These are phyloP conservation scores for Teratosphaeria pseudoeucalypti DNA, from an alignment of 2,329 filamentous ascomycete genomes.

Conservation along the genomic window DNA sequence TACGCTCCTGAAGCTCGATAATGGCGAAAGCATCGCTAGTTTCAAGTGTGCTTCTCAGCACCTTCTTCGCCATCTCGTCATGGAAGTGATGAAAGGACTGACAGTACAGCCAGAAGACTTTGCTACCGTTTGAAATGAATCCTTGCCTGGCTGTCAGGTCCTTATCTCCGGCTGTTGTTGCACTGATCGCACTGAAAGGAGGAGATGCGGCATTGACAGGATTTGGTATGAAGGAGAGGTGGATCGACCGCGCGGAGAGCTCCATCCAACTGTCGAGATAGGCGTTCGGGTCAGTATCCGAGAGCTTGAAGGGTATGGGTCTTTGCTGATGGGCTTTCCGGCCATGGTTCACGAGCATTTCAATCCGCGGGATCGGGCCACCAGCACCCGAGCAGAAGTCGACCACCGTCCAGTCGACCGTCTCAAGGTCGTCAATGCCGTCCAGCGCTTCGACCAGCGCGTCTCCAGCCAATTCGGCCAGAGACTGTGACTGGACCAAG, in stretches of 20 bases:
- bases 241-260: slow-evolving; percentile 25
- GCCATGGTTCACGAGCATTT: slow-evolving; percentile 21
- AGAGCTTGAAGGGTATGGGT: slow-evolving; percentile 30
- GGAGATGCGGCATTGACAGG: slow-evolving; percentile 56
- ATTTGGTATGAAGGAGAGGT: slow-evolving; percentile 49
- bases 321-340: slow-evolving; percentile 10
- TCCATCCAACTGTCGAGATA: slow-evolving; percentile 26
- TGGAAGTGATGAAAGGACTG: slow-evolving; percentile 70
- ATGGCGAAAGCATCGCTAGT: slow-evolving; percentile 60
- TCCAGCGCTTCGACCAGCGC: slow-evolving; percentile 38
- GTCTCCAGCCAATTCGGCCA: slow-evolving; percentile 50
- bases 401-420: slow-evolving; percentile 51
- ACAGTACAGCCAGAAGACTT: slow-evolving; percentile 59
- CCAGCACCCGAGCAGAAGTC: slow-evolving; percentile 70
- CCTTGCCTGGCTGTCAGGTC: slow-evolving; percentile 2
- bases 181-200: slow-evolving; percentile 31
- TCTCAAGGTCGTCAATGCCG: slow-evolving; percentile 33
- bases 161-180: slow-evolving; percentile 31
- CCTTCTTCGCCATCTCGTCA: slow-evolving; percentile 49
- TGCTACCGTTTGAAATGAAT: slow-evolving; percentile 10
- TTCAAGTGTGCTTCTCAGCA: slow-evolving; percentile 54
- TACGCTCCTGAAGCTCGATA: slow-evolving; percentile 62
- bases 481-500: slow-evolving; percentile 45
- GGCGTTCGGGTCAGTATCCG: slow-evolving; percentile 30
- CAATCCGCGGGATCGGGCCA: slow-evolving; percentile 27